Base-by-base conservation (phyloP, 2,329 filamentous ascomycete species). In the Periconia digitata region DNA sequence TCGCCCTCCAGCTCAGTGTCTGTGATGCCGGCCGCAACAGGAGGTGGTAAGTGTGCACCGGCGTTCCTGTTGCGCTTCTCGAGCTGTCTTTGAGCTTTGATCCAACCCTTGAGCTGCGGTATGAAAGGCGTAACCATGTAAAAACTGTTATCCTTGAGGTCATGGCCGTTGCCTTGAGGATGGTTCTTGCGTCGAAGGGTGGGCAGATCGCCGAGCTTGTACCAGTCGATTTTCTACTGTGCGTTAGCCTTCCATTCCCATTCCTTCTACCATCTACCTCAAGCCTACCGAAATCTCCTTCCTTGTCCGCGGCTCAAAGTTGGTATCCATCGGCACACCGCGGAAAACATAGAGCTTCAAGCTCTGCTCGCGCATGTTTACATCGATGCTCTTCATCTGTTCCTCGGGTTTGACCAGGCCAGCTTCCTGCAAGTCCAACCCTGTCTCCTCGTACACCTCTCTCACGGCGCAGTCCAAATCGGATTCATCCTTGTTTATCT, bases 51-150 rank as follows among this genome's bases (percentile, higher is more conserved):
- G 27, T 59, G 51, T 10, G 55, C 49, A 16, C 58, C 59, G 16
- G 55, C 53, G 8, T 56, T 51, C 16, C 71, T 67, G 54, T 74
- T 75, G 58, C 76, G 75, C 8, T 77, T 76, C 59, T 89, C 88
- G n/a, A 81, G 78, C 72, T 86, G 91, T 75, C 84, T 87, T 72
- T 95, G 90, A 55, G 87, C 83, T n/a, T 84, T 77, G 40, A 97
- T 90, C 92, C 92, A 97, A 69, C 90, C 90, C 72, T 90, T 92
- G 41, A 99, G 73, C 6, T 85, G 88, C 1, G 85, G 85, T 46
- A 97, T 77, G 66, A 99, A 99, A 0, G 92, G 92, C 0, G 91
- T 91, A 16, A 99, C 94, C 90, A 97, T 96, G 73, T 96, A 99
- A 69, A 96, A 97, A 65, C 92, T 96, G 70, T 89, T 91, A 35